Evolutionary conservation across 495 filamentous ascomycete genomes (phyloP).

Genomic region (Neurospora intermedia): DNA sequence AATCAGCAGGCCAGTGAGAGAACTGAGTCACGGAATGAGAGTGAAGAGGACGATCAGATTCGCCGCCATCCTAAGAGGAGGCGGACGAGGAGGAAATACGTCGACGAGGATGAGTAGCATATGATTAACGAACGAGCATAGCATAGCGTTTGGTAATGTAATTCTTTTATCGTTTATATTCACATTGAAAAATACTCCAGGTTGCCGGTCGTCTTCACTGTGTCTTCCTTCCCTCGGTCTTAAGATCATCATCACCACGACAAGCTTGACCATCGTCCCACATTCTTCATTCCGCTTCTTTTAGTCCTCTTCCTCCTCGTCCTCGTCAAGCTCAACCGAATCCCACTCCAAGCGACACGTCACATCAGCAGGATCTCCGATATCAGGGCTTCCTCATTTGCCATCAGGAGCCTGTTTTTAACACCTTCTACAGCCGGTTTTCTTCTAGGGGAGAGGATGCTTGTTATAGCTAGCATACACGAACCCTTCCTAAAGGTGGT

Average conservation of each 20-base stretch:
- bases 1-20: background rate
- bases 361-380: too few species aligned
- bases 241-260: background rate
- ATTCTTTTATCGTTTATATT: background rate
- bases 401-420: too few species aligned
- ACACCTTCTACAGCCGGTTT: too few species aligned
- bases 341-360: too few species aligned
- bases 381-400: too few species aligned
- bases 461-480: too few species aligned
- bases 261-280: background rate
- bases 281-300: background rate
- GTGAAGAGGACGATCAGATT: background rate
- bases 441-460: too few species aligned
- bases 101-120: background rate
- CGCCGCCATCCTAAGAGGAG: background rate
- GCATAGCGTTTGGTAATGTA: background rate
- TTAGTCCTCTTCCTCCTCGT: slow-evolving; percentile 22
- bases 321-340: too few species aligned
- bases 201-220: background rate
- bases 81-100: background rate
- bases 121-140: background rate
- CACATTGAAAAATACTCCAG: background rate
- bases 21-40: background rate
- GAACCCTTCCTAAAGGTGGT: too few species aligned
- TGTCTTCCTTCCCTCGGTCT: background rate